These are phyloP conservation scores for Cordyceps fumosorosea DNA, from an alignment of 2,329 filamentous ascomycete species.

Conservation along the genomic window DNA sequence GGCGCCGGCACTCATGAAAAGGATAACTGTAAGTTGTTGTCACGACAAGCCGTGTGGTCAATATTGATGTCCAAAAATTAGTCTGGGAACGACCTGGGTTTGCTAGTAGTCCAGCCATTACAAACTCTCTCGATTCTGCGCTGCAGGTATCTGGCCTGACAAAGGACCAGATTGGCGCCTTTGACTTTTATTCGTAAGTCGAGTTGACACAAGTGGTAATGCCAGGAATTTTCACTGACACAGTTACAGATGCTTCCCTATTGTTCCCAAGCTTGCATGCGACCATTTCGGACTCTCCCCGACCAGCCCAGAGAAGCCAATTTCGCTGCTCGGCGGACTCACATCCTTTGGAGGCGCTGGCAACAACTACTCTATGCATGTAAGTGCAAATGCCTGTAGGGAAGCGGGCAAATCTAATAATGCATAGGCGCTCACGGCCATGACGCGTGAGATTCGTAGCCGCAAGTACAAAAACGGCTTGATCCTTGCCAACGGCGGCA, in stretches of 20 bases:
- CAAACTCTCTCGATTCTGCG: constrained; percentile 48
- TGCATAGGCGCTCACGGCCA: constrained; percentile 40
- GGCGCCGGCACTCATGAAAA: constrained; percentile 56
- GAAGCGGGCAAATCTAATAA: not conserved
- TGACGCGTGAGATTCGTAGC: constrained; percentile 45
- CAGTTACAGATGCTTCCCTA: constrained; percentile 54
- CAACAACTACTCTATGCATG: constrained; percentile 67
- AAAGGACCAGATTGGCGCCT: constrained; percentile 49
- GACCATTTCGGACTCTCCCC: constrained; percentile 50
- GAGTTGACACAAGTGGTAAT: constrained; percentile 14
- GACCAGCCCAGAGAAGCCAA: constrained; percentile 37
- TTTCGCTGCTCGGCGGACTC: constrained; percentile 58
- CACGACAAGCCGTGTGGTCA: not conserved
- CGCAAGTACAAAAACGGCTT: constrained; percentile 44
- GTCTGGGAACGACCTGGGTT: constrained; percentile 58
- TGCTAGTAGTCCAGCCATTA: constrained; percentile 51
- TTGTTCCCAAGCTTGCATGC: constrained; percentile 61
- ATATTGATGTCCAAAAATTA: constrained; percentile 20
- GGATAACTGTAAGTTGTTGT: constrained; percentile 37
- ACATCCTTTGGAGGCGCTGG: constrained; percentile 65
- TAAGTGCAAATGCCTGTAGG: constrained; percentile 29
- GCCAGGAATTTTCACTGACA: not conserved
- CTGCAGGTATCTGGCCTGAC: constrained; percentile 40
- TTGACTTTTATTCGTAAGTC: constrained; percentile 55
- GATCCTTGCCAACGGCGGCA: constrained; percentile 59